Evolutionary conservation across 371 early-diverging fungal genomes (phyloP).

Genomic region (Syncephalastrum sp.): DNA sequence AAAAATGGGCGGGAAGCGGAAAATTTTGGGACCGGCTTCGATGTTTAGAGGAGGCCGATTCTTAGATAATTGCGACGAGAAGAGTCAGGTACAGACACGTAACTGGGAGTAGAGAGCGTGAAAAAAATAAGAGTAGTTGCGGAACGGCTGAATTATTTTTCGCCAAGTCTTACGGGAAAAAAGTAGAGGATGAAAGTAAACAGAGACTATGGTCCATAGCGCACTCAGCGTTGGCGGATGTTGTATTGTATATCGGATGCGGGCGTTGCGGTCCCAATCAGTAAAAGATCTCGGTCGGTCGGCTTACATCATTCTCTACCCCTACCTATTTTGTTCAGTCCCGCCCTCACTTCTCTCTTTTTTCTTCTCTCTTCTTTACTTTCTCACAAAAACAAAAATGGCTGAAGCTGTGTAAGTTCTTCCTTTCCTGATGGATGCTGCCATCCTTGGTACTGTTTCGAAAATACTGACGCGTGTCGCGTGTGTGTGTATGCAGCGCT

Average conservation of each 20-base stretch:
- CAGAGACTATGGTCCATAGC: no score
- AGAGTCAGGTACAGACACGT: not conserved
- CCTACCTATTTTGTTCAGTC: slow-evolving; percentile 7
- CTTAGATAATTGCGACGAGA: not conserved
- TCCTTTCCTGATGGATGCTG: not conserved
- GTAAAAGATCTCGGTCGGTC: slow-evolving; percentile 3
- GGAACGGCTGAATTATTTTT: slow-evolving; percentile 8
- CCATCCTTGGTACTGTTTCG: not conserved
- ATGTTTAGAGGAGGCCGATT: not conserved
- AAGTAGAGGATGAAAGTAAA: no score
- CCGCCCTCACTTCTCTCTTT: slow-evolving; percentile 2
- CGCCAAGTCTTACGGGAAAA: slow-evolving; percentile 4
- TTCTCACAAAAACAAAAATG: slow-evolving; percentile 12
- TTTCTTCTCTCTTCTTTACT: slow-evolving; percentile 11
- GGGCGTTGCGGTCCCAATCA: no score
- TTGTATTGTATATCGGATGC: no score
- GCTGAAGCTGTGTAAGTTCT: slow-evolving; percentile 25
- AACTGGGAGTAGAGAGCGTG: no score
- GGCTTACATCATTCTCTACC: slow-evolving; percentile 21
- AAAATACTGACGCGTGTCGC: not conserved
- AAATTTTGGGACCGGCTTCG: slow-evolving; percentile 5
- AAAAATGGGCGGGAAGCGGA: slow-evolving; percentile 16
- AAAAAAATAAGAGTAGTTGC: not conserved
- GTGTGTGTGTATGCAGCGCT: slow-evolving; percentile 58
- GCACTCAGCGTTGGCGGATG: no score